Evolutionary conservation across 192 early-diverging fungal genomes (phyloP).

Genomic region (Entophlyctis luteolus): DNA sequence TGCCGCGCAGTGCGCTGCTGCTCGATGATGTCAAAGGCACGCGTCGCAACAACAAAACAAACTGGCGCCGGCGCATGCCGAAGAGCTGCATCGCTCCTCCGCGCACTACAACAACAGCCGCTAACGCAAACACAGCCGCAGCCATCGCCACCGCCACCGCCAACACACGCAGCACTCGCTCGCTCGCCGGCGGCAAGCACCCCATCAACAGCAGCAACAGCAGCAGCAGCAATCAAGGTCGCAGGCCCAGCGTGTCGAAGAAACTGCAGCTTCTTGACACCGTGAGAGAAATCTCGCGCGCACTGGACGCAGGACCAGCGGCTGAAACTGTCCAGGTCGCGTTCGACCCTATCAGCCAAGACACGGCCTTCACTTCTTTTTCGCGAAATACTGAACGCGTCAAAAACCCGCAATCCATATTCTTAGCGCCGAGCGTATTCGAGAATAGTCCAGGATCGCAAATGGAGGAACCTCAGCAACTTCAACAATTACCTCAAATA

Average conservation of each 20-base stretch:
- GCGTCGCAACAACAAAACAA: too few species aligned
- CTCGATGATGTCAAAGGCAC: too few species aligned
- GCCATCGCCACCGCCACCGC: too few species aligned
- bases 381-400: neutral
- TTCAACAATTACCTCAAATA: neutral
- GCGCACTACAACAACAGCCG: too few species aligned
- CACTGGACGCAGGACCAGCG: neutral
- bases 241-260: too few species aligned
- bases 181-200: neutral
- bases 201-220: neutral
- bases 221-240: too few species aligned
- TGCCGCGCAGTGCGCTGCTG: too few species aligned
- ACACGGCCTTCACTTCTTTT: neutral
- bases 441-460: neutral
- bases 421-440: slow-evolving; percentile 4
- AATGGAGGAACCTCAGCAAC: neutral
- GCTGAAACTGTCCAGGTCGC: neutral
- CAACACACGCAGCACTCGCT: too few species aligned
- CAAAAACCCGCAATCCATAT: neutral
- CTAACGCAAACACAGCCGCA: too few species aligned
- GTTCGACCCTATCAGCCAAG: neutral
- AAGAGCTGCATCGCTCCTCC: too few species aligned
- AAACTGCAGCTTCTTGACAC: slow-evolving; percentile 10
- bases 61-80: too few species aligned
- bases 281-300: neutral